A percentile compares a stretch with the other conserved stretches of the same genome.
These are phyloP conservation scores for Barnettozyma wickerhamii DNA, from an alignment of 805 yeast species.

Conservation along the genomic window DNA sequence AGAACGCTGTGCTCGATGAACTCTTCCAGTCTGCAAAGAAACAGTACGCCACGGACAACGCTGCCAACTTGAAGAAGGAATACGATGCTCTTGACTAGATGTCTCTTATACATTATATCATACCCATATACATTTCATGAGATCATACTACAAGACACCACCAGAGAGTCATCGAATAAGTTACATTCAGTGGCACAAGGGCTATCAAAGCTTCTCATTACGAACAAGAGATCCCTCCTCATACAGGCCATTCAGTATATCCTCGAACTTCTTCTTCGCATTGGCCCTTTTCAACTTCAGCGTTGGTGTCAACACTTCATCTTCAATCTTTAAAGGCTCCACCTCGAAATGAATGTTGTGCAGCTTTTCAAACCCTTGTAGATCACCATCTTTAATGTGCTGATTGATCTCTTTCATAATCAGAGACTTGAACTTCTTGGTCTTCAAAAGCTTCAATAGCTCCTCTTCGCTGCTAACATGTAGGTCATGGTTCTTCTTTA, in stretches of 20 bases:
- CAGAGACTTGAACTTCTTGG: constrained; percentile 17
- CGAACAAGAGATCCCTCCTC: constrained; percentile 42
- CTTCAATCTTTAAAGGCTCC: constrained; percentile 58
- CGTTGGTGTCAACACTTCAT: constrained; percentile 67
- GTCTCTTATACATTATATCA: background rate
- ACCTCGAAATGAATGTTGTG: constrained; percentile 49
- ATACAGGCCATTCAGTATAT: constrained; percentile 40
- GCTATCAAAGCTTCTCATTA: constrained; percentile 21
- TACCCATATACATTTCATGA: background rate
- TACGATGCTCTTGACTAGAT: background rate
- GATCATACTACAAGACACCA: too few species aligned
- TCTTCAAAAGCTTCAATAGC: constrained; percentile 11
- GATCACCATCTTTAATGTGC: constrained; percentile 25
- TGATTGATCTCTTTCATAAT: constrained; percentile 19
- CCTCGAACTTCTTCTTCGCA: constrained; percentile 41
- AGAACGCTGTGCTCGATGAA: constrained; percentile 34
- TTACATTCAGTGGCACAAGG: too few species aligned
- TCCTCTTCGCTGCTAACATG: constrained; percentile 12
- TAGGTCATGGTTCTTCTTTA: constrained; percentile 14
- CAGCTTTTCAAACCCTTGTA: constrained; percentile 61
- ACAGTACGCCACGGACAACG: constrained; percentile 17
- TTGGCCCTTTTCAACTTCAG: constrained; percentile 49
- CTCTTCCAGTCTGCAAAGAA: constrained; percentile 45
- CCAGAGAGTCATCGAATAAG: too few species aligned
- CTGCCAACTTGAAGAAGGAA: background rate